These are phyloP conservation scores for Trichothecium sympodiale DNA, from an alignment of 2,329 filamentous ascomycete species.

Conservation along the genomic window DNA sequence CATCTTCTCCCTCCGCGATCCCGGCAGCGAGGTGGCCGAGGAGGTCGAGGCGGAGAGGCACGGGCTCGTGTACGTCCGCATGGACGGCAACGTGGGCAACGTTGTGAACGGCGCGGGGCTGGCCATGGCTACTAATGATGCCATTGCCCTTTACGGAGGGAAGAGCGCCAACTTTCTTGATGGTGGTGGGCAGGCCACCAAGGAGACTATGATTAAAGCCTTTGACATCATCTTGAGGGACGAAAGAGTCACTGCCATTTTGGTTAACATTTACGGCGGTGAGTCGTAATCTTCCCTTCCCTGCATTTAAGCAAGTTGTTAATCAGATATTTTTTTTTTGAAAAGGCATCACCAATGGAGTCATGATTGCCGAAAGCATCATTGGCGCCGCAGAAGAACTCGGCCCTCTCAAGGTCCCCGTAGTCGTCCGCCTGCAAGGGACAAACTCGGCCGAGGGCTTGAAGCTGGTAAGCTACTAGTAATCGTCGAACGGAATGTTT, in stretches of 20 bases:
- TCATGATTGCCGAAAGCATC: slow-evolving; percentile 40
- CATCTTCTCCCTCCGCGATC: slow-evolving; percentile 25
- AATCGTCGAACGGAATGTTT: not conserved
- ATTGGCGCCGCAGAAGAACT: slow-evolving; percentile 27
- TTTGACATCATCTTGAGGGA: slow-evolving; percentile 68
- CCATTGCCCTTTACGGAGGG: slow-evolving; percentile 56
- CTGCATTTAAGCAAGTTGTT: no score
- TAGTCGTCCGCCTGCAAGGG: slow-evolving; percentile 35
- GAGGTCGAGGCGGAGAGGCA: slow-evolving; percentile 35
- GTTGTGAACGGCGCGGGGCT: slow-evolving; percentile 83
- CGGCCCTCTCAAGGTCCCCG: slow-evolving; percentile 25
- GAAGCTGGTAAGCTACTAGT: slow-evolving; percentile 23
- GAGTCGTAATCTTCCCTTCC: no score
- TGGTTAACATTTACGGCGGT: slow-evolving; percentile 46
- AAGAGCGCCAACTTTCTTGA: slow-evolving; percentile 76
- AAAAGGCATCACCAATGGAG: slow-evolving; percentile 34
- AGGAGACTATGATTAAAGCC: slow-evolving; percentile 65
- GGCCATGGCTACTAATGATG: slow-evolving; percentile 85
- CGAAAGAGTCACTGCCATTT: slow-evolving; percentile 54
- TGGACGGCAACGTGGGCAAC: slow-evolving; percentile 54
- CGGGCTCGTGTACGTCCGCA: slow-evolving; percentile 70
- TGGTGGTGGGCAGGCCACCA: slow-evolving; percentile 79
- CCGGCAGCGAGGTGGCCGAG: slow-evolving; percentile 17
- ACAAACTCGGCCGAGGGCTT: slow-evolving; percentile 31
- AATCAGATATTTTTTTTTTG: not conserved